Evolutionary conservation across 192 early-diverging fungal species (phyloP), one percentile per base, ranked within the genome.

Genomic region (Coemansia sp.): DNA sequence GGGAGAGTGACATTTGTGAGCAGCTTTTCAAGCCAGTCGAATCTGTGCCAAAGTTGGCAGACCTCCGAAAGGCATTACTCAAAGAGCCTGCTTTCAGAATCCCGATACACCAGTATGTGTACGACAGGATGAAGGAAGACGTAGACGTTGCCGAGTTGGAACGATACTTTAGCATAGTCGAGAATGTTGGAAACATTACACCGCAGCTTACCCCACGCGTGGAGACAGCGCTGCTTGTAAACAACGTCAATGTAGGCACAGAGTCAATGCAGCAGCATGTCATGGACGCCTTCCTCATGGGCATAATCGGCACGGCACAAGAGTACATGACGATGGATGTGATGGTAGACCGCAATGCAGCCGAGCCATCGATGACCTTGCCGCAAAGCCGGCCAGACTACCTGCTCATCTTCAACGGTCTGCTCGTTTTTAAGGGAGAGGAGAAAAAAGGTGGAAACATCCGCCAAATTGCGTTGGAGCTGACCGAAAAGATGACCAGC

Each of bases 361-460:
- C 62, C 19, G 77, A 80, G 48, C 17, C 28, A 9, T 73, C 67
- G 4, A 69, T 67, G 64, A 80, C 77, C 19, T 34, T 56, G 19
- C 7, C 22, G 10, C 48, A 38, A 27, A 36, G 48, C 33, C 70
- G 77, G 2, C 77, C 77, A 19, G 72, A 74, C 67, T 80, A 70
- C 23, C 56, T 80, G 41, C 45, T 70, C 50, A 31, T 57, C 11
- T 44, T 74, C 19, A 70, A 70, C 44, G 68, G 65, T 14, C 68
- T 61, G 62, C 64, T 80, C 6, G 77, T 74, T 11, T 80, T 80
- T 25, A 80, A 80, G 22, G 77, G 77, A 11, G 77, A 80, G 53
- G 77, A 80, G 34, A 80, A 80, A 48, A 70, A 57, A 36, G n/a
- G 27, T 0, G 77, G 77, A 8, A 54, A 67, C 13, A 65, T 74